A percentile compares a stretch with the other conserved stretches of the same genome.
Conservation (phyloP, 257 asterid genomes). For the Pogostemon cablin region DNA sequence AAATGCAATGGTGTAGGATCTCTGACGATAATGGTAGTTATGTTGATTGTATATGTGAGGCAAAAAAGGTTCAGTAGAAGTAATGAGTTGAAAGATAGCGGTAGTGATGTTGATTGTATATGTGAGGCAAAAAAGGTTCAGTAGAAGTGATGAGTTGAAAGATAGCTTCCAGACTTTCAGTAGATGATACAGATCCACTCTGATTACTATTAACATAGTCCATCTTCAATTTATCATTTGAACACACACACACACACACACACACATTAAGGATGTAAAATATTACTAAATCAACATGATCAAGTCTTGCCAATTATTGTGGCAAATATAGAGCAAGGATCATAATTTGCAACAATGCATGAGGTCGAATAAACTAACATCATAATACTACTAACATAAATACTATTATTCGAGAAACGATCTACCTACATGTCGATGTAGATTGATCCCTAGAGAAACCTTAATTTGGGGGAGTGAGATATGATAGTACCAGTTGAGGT, state of each 20-base stretch:
- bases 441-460: too few relatives aligned
- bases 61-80: not conserved
- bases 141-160: constrained; percentile 8
- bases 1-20: too few relatives aligned
- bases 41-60: not conserved
- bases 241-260: not conserved
- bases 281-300: too few relatives aligned
- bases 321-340: too few relatives aligned
- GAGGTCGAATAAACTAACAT: too few relatives aligned
- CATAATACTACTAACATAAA: too few relatives aligned
- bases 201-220: not conserved
- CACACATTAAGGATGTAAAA: too few relatives aligned
- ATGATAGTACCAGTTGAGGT: not conserved
- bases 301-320: too few relatives aligned
- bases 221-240: not conserved
- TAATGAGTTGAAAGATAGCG: constrained; percentile 3
- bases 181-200: not conserved
- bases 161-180: constrained; percentile 14
- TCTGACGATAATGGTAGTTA: not conserved
- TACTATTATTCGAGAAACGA: too few relatives aligned
- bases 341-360: too few relatives aligned
- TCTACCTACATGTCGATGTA: too few relatives aligned
- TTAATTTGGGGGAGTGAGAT: not conserved
- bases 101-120: not conserved
- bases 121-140: not conserved